Conservation (phyloP, 305 asterid species). For the Ajuga reptans region DNA sequence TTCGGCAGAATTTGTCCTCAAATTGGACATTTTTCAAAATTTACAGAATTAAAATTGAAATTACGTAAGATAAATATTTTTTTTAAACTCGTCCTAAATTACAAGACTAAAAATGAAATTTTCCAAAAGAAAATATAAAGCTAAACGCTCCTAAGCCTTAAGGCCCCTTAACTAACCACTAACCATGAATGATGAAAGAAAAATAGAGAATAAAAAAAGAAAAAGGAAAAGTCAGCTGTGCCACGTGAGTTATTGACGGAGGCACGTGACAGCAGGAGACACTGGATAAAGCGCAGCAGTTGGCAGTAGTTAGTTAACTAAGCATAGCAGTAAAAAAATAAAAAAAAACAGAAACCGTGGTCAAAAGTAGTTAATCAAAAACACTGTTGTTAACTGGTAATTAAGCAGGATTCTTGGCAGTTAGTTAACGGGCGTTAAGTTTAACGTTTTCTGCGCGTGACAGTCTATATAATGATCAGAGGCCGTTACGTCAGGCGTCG, state of each 20-base stretch:
- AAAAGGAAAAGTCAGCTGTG: slow-evolving; percentile 15
- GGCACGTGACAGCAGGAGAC: slow-evolving; percentile 39
- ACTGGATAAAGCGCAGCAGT: slow-evolving; percentile 33
- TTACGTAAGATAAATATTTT: too few relatives aligned
- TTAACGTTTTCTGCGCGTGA: slow-evolving; percentile 28
- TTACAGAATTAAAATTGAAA: too few relatives aligned
- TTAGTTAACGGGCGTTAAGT: slow-evolving; percentile 43
- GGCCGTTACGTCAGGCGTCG: slow-evolving; percentile 40
- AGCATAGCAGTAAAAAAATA: neutral
- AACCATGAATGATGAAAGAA: neutral
- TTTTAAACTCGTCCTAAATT: too few relatives aligned
- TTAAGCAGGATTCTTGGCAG: slow-evolving; percentile 23
- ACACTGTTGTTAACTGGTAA: slow-evolving; percentile 11
- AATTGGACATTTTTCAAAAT: too few relatives aligned
- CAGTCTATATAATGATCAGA: slow-evolving; percentile 41
- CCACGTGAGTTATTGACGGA: slow-evolving; percentile 43
- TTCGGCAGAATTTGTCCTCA: too few relatives aligned
- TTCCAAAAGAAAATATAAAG: neutral
- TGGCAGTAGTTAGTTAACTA: slow-evolving; percentile 34
- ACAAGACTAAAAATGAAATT: too few relatives aligned
- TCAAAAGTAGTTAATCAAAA: slow-evolving; percentile 14
- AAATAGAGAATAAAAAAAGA: neutral
- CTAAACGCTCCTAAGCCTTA: neutral
- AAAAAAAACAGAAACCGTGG: slow-evolving; percentile 17
- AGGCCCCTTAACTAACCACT: too few relatives aligned